Percentiles rank a stretch among this genome's conserved stretches.
These are phyloP conservation scores for Neostapfia colusana DNA, from an alignment of 176 grass and related monocot species.

Conservation along the genomic window DNA sequence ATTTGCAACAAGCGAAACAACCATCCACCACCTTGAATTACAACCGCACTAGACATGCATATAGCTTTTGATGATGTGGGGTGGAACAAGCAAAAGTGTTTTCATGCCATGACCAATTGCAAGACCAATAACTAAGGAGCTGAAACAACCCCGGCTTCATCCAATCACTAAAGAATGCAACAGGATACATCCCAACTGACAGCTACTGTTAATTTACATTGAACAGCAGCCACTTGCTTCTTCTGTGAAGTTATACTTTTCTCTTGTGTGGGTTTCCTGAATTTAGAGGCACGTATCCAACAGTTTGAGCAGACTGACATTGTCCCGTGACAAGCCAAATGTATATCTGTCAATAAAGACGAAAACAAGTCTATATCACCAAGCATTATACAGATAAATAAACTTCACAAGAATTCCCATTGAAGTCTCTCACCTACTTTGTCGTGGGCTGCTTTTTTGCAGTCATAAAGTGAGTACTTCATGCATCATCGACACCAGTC, in stretches of 20 bases:
- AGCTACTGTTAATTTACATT: constrained; percentile 59
- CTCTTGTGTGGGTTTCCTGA: constrained; percentile 43
- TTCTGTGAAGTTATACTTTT: constrained; percentile 25
- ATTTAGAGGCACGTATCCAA: constrained; percentile 64
- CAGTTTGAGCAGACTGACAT: constrained; percentile 60
- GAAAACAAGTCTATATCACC: constrained; percentile 22
- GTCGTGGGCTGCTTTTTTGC: constrained; percentile 50
- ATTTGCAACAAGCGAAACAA: constrained; percentile 25
- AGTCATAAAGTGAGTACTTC: background rate
- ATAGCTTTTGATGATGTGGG: constrained; percentile 32
- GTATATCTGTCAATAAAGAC: constrained; percentile 68
- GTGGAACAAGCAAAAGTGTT: constrained; percentile 36
- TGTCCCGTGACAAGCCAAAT: constrained; percentile 69
- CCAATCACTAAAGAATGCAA: constrained; percentile 39
- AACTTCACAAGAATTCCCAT: background rate
- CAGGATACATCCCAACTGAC: constrained; percentile 24
- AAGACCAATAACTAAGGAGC: constrained; percentile 45
- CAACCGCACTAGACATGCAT: constrained; percentile 39
- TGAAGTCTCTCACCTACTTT: constrained; percentile 47
- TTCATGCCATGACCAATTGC: constrained; percentile 31
- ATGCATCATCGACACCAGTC: constrained; percentile 49
- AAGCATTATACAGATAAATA: constrained; percentile 12
- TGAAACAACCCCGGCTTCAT: constrained; percentile 31
- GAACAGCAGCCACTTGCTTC: constrained; percentile 28
- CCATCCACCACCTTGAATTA: constrained; percentile 22